Conservation (phyloP, 768 basidiomycete genomes). For the Trametes sanguinea region DNA sequence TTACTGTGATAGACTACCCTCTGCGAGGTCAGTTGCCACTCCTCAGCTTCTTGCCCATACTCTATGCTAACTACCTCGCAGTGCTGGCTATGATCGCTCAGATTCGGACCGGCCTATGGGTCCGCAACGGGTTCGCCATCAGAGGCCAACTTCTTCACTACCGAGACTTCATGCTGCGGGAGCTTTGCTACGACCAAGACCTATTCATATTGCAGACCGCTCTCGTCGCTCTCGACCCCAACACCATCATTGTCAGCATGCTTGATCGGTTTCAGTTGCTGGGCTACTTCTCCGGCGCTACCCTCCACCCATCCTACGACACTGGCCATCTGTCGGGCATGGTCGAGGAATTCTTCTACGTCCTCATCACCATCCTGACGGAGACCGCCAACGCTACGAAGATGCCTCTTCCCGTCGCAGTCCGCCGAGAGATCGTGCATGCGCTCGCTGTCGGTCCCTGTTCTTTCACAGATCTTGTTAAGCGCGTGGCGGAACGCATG, state of each 20-base stretch:
- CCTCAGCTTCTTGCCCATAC: neutral
- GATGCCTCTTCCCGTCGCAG: conserved; percentile 61
- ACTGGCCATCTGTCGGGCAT: conserved; percentile 72
- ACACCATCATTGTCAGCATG: conserved; percentile 78
- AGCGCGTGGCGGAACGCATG: conserved; percentile 87
- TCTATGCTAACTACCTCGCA: conserved; percentile 31
- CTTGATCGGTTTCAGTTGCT: conserved; percentile 87
- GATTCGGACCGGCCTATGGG: conserved; percentile 94
- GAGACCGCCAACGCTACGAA: conserved; percentile 77
- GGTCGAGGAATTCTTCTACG: conserved; percentile 89
- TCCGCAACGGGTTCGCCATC: conserved; percentile 94
- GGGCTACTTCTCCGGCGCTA: conserved; percentile 73
- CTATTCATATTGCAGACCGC: conserved; percentile 87
- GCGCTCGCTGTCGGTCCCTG: conserved; percentile 86
- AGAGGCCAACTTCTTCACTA: conserved; percentile 95
- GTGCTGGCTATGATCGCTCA: conserved; percentile 92
- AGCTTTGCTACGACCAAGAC: conserved; percentile 96
- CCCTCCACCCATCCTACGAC: conserved; percentile 64
- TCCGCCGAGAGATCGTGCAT: conserved; percentile 87
- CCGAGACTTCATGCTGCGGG: conserved; percentile 92
- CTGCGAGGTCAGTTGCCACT: conserved; percentile 68
- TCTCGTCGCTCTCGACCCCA: conserved; percentile 75
- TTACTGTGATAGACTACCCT: conserved; percentile 86
- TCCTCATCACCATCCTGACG: conserved; percentile 83
- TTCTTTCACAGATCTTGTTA: conserved; percentile 87